Percentiles rank a stretch among this genome's conserved stretches.
Evolutionary conservation across 306 rosid species (phyloP).

Genomic region (Macrotyloma uniflorum): DNA sequence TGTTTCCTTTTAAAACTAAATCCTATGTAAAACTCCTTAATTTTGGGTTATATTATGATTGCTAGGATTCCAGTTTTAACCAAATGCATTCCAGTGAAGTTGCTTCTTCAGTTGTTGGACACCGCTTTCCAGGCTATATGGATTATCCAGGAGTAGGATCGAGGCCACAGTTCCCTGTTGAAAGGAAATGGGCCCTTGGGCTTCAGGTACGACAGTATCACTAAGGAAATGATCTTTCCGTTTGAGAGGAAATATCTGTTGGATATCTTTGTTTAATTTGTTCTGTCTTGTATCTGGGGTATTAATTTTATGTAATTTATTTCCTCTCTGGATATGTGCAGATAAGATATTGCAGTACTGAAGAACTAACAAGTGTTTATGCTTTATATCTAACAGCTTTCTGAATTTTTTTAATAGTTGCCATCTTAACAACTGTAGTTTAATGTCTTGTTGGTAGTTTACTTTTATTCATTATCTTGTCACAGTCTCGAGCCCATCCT

Average conservation of each 20-base stretch:
- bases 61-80: conserved; percentile 67
- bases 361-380: neutral
- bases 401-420: neutral
- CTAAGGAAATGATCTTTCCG: neutral
- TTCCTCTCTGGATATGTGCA: neutral
- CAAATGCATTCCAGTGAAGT: conserved; percentile 61
- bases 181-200: conserved; percentile 97
- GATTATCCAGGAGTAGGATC: conserved; percentile 67
- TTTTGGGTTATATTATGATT: conserved; percentile 38
- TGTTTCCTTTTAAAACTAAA: conserved; percentile 18
- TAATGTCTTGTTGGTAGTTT: conserved; percentile 39
- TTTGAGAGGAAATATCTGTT: conserved; percentile 31
- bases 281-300: conserved; percentile 11
- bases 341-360: neutral
- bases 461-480: conserved; percentile 28
- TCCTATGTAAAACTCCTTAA: conserved; percentile 27
- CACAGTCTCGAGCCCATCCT: conserved; percentile 88
- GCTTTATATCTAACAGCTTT: neutral
- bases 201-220: conserved; percentile 67
- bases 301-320: conserved; percentile 22
- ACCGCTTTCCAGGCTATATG: conserved; percentile 70
- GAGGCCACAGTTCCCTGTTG: conserved; percentile 71
- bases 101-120: conserved; percentile 68
- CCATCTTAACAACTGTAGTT: conserved; percentile 2
- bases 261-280: conserved; percentile 26